These are phyloP conservation scores for Lecanosticta acicola DNA, from an alignment of 2,329 filamentous ascomycete genomes.

Conservation along the genomic window DNA sequence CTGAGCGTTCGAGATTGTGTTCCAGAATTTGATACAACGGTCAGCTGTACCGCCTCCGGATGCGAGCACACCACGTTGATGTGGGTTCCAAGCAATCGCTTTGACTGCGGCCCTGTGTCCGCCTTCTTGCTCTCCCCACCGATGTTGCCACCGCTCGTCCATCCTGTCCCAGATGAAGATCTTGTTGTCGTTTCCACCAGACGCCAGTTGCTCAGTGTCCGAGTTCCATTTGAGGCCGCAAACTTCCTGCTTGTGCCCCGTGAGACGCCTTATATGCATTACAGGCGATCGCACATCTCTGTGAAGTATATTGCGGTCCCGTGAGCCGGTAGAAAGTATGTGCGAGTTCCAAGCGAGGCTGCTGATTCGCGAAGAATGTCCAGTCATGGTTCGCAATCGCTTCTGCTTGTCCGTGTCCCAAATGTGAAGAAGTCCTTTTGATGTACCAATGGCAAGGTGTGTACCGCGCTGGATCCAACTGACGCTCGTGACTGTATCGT, in stretches of 20 bases:
- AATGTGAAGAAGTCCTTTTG: conserved; percentile 91
- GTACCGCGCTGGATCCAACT: conserved; percentile 96
- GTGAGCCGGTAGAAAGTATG: conserved; percentile 89
- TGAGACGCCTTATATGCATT: conserved; percentile 79
- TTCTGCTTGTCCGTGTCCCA: conserved; percentile 90
- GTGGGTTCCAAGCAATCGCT: conserved; percentile 95
- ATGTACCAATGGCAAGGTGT: conserved; percentile 90
- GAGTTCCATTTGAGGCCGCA: conserved; percentile 97
- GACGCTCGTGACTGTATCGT: conserved; percentile 93
- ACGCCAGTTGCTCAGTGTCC: conserved; percentile 89
- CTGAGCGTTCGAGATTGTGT: conserved; percentile 55
- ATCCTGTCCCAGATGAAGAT: conserved; percentile 98
- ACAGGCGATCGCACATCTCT: conserved; percentile 90
- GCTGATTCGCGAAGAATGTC: conserved; percentile 87
- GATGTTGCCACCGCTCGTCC: conserved; percentile 84
- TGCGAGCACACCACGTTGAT: conserved; percentile 88
- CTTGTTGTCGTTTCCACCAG: conserved; percentile 97
- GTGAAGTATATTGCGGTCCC: conserved; percentile 90
- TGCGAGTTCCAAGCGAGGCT: conserved; percentile 97
- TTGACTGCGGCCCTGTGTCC: conserved; percentile 96
- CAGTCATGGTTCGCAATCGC: conserved; percentile 89
- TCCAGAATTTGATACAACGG: conserved; percentile 95
- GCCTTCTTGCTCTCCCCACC: conserved; percentile 90
- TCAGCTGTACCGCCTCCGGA: conserved; percentile 95
- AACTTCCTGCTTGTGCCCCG: conserved; percentile 96